Conservation (phyloP, 148 eudicot species). For the Chenopodium quinoa region DNA sequence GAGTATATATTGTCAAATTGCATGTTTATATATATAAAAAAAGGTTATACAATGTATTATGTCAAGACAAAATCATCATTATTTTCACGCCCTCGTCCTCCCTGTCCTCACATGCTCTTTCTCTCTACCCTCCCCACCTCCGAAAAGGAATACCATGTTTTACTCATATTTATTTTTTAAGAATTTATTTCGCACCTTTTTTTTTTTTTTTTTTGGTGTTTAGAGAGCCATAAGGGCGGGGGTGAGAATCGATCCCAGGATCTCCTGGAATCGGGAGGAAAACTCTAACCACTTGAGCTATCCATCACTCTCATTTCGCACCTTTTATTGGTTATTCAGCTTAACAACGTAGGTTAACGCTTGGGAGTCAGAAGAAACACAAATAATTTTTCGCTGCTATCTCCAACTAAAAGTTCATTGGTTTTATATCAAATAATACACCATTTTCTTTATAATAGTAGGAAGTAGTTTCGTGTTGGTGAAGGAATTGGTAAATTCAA, state of each 20-base stretch:
- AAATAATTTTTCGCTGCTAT: too few relatives aligned
- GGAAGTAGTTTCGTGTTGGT: background rate
- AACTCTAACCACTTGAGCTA: too few relatives aligned
- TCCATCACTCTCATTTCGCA: too few relatives aligned
- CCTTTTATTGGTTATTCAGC: too few relatives aligned
- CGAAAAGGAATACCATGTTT: background rate
- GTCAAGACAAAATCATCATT: constrained; percentile 51
- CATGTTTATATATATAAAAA: background rate
- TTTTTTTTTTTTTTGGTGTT: too few relatives aligned
- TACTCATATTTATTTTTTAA: background rate
- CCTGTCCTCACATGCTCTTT: constrained; percentile 38
- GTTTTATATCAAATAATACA: background rate
- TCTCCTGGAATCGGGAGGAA: too few relatives aligned
- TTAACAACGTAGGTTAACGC: too few relatives aligned
- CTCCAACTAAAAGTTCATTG: too few relatives aligned
- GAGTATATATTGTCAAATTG: constrained; percentile 8
- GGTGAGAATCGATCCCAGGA: too few relatives aligned
- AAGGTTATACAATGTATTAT: constrained; percentile 13
- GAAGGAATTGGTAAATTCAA: background rate
- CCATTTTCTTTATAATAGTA: background rate
- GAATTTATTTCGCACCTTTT: too few relatives aligned
- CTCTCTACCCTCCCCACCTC: constrained; percentile 19
- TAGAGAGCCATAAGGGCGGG: too few relatives aligned
- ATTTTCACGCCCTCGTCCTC: constrained; percentile 32
- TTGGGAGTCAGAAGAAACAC: too few relatives aligned